phyloP scores from a whole-genome alignment of 23 red algal species.

The Gracilaria gracilis region DNA sequence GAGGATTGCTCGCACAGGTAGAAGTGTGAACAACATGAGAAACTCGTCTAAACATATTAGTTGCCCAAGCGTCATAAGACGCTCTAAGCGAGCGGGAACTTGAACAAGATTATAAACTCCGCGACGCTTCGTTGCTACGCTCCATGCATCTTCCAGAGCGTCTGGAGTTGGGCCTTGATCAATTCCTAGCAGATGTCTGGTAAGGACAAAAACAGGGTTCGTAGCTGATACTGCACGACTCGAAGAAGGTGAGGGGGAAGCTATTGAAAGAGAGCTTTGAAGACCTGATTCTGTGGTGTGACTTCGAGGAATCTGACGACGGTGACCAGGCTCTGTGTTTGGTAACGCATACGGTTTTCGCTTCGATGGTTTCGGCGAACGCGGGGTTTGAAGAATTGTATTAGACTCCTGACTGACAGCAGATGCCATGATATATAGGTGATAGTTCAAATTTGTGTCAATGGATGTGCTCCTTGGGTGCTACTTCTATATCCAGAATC shows the following conservation, averaged over 20 bases:
- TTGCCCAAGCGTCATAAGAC: conserved; percentile 74
- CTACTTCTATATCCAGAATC: no score
- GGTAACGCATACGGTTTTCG: neutral
- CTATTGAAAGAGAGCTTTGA: neutral
- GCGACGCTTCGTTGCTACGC: conserved; percentile 60
- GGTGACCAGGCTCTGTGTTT: neutral
- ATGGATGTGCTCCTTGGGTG: no score
- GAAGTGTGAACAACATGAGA: conserved; percentile 77
- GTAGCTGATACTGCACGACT: neutral
- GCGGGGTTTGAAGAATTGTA: neutral
- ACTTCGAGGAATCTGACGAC: conserved; percentile 23
- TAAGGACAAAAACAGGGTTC: neutral
- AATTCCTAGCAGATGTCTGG: conserved; percentile 19
- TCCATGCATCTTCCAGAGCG: conserved; percentile 65
- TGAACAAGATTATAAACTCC: conserved; percentile 86
- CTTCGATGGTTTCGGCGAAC: neutral
- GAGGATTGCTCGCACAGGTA: conserved; percentile 53
- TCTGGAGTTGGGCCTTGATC: conserved; percentile 14
- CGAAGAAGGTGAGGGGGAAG: neutral
- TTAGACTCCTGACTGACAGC: neutral
- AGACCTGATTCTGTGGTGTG: conserved; percentile 3
- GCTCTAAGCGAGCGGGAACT: conserved; percentile 82
- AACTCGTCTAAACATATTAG: conserved; percentile 90
- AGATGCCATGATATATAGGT: neutral
- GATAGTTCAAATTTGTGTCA: no score